Evolutionary conservation across 163 green algal species (phyloP).

Genomic region (Chloromonas sp.): DNA sequence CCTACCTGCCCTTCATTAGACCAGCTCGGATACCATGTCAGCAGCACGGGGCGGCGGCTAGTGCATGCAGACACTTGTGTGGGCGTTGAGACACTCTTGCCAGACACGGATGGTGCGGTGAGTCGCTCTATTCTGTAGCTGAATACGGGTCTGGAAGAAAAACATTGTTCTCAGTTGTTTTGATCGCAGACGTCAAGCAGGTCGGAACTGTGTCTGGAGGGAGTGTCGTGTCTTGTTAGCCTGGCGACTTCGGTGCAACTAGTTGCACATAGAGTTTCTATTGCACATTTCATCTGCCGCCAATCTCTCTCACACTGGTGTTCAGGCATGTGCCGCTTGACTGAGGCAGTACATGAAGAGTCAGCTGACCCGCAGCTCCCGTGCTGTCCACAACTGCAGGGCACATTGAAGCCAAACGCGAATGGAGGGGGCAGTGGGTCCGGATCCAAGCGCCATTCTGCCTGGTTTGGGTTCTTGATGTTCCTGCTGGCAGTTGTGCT

Average conservation of each 20-base stretch:
- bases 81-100: background rate
- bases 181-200: no score
- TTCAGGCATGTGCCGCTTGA: no score
- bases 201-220: no score
- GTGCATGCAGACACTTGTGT: background rate
- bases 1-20: background rate
- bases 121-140: background rate
- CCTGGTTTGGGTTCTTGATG: slow-evolving; percentile 22
- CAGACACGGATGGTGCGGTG: background rate
- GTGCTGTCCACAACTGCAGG: background rate
- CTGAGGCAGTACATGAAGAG: no score
- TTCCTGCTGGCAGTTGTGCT: slow-evolving; percentile 23
- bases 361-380: no score
- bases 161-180: background rate
- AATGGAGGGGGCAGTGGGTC: slow-evolving; percentile 6
- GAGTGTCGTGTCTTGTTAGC: no score
- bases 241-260: background rate
- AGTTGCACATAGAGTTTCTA: background rate
- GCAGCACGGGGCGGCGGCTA: background rate
- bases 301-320: no score
- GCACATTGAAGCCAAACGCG: background rate
- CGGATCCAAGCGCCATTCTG: background rate
- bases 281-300: no score
- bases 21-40: background rate
- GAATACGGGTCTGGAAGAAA: background rate